Conservation (phyloP, 331 rosid genomes). For the Saraca asoca region DNA sequence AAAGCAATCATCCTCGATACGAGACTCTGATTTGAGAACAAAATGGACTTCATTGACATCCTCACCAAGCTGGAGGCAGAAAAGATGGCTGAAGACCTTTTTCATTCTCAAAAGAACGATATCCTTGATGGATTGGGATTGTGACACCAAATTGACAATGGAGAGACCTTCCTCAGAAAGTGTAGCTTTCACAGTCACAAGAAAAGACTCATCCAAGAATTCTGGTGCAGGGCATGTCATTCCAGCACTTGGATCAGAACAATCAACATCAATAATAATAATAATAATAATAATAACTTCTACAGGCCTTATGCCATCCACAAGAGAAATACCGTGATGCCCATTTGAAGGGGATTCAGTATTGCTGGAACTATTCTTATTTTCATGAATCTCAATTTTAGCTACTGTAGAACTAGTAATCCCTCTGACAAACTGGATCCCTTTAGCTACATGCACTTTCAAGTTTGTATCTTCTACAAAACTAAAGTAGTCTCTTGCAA, state of each 20-base stretch:
- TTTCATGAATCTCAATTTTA: constrained; percentile 30
- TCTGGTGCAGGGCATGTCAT: too few relatives aligned
- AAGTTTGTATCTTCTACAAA: constrained; percentile 68
- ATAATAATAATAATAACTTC: constrained; percentile 80
- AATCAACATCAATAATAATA: constrained; percentile 82
- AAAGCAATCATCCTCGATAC: too few relatives aligned
- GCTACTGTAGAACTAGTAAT: constrained; percentile 35
- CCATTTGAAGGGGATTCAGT: constrained; percentile 35
- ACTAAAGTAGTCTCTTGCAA: constrained; percentile 75
- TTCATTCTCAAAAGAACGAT: too few relatives aligned
- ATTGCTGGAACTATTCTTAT: neutral
- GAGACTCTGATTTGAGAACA: too few relatives aligned
- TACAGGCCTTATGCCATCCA: constrained; percentile 37
- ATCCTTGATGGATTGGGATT: constrained; percentile 74
- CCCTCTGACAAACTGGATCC: constrained; percentile 70
- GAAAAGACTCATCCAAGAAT: too few relatives aligned
- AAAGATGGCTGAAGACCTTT: too few relatives aligned
- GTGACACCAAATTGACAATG: constrained; percentile 80
- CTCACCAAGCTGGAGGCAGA: too few relatives aligned
- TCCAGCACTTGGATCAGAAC: too few relatives aligned
- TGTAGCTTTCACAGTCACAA: too few relatives aligned
- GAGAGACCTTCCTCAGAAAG: constrained; percentile 81
- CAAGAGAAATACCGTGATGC: constrained; percentile 35
- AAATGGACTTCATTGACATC: too few relatives aligned
- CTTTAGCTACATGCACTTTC: constrained; percentile 88